Conservation (phyloP, 2,329 filamentous ascomycete genomes). For the Colletotrichum liriopes region DNA sequence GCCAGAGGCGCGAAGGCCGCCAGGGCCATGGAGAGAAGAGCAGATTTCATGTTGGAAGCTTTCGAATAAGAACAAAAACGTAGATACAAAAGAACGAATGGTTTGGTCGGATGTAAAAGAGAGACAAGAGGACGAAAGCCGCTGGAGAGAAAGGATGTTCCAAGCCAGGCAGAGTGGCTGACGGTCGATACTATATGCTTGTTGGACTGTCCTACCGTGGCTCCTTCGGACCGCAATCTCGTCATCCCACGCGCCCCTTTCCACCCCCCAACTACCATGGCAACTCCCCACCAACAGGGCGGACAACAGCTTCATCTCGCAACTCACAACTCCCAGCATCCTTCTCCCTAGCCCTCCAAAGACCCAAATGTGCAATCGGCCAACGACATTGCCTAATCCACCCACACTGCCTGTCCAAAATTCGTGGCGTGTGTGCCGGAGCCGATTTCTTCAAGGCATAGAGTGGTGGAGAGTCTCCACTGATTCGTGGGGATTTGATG, state of each 20-base stretch:
- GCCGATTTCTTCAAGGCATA: constrained; percentile 27
- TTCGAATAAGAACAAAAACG: constrained; percentile 2
- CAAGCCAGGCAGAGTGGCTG: constrained; percentile 12
- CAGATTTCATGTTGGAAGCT: constrained; percentile 31
- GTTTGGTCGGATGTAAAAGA: constrained; percentile 30
- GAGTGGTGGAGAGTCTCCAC: constrained; percentile 26
- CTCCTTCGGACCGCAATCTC: background rate
- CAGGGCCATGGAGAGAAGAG: constrained; percentile 36
- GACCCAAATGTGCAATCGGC: constrained; percentile 17
- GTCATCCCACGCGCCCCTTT: constrained; percentile 1
- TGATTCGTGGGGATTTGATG: constrained; percentile 39
- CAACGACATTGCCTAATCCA: constrained; percentile 10
- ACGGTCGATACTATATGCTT: constrained; percentile 32
- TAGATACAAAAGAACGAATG: constrained; percentile 32
- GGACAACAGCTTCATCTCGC: constrained; percentile 33
- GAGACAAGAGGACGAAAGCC: constrained; percentile 28
- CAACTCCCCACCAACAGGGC: constrained; percentile 18
- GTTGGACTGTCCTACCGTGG: background rate
- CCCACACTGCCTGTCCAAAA: constrained; percentile 12
- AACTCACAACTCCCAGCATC: constrained; percentile 15
- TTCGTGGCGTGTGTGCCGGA: constrained; percentile 20
- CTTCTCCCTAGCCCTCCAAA: background rate
- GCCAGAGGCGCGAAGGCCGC: constrained; percentile 39
- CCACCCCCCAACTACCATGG: background rate
- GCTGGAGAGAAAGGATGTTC: constrained; percentile 20